phyloP scores from a whole-genome alignment of 441 rosid genomes.

The Biscutella laevigata region DNA sequence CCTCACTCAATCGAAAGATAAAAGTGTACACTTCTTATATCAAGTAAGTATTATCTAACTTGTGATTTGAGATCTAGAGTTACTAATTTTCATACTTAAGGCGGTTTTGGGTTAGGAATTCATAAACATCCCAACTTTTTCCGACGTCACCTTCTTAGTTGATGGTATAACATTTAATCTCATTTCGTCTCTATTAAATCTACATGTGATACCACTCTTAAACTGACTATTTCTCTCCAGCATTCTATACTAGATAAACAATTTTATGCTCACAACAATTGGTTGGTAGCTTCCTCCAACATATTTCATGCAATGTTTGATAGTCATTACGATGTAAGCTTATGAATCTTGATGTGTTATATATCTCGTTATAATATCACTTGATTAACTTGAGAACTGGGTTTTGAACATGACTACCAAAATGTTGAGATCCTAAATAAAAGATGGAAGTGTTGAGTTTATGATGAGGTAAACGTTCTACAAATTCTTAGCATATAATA shows the following conservation, averaged over 20 bases:
- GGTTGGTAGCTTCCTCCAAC: constrained; percentile 69
- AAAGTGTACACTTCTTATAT: neutral
- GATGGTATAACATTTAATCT: constrained; percentile 36
- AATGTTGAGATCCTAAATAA: constrained; percentile 65
- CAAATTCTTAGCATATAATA: neutral
- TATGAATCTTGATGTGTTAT: neutral
- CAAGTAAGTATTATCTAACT: neutral
- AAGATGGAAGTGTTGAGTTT: constrained; percentile 58
- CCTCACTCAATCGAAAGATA: constrained; percentile 55
- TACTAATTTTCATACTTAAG: constrained; percentile 25
- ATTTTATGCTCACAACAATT: constrained; percentile 63
- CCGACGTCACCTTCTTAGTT: constrained; percentile 56
- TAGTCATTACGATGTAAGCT: constrained; percentile 53
- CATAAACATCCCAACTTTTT: constrained; percentile 49
- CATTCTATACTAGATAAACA: constrained; percentile 36
- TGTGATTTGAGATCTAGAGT: constrained; percentile 6
- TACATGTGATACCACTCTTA: neutral
- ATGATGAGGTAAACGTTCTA: constrained; percentile 50
- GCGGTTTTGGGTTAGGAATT: constrained; percentile 51
- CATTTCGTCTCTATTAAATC: neutral
- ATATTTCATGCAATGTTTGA: constrained; percentile 73
- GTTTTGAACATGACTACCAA: constrained; percentile 50
- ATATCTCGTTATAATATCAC: neutral
- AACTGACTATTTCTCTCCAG: constrained; percentile 2
- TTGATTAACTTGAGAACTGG: constrained; percentile 11